A percentile compares a stretch with the other conserved stretches of the same genome.
Evolutionary conservation across 169 alveolate species (phyloP).

Genomic region (Eimeria brunetti): DNA sequence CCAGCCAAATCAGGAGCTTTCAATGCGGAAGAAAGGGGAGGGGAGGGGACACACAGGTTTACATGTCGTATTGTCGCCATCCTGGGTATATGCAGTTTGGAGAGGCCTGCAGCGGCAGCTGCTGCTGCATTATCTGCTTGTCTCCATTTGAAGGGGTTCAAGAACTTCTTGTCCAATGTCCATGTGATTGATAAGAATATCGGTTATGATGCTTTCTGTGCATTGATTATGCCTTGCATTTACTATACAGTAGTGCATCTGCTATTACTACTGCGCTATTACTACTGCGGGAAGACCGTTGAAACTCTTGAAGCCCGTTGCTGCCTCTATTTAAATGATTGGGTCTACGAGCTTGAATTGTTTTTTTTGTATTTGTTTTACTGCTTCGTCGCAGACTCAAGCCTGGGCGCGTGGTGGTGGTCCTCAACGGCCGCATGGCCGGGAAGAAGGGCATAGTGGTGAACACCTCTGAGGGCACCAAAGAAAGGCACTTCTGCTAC

Average conservation of each 20-base stretch:
- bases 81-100: too few species aligned
- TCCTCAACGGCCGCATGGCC: slow-evolving; percentile 98
- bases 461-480: slow-evolving; percentile 96
- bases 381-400: slow-evolving; percentile 61
- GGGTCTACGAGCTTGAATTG: too few species aligned
- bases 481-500: slow-evolving; percentile 97
- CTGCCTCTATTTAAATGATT: too few species aligned
- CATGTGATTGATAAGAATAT: background rate
- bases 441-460: slow-evolving; percentile 99
- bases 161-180: background rate
- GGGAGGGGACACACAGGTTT: background rate
- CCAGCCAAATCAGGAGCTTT: background rate
- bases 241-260: too few species aligned
- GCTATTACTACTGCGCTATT: too few species aligned
- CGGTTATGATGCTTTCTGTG: background rate
- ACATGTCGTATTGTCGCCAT: too few species aligned
- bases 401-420: slow-evolving; percentile 98
- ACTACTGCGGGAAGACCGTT: background rate
- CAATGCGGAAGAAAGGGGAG: background rate
- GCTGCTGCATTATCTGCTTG: background rate
- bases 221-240: too few species aligned
- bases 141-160: background rate
- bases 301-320: too few species aligned
- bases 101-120: too few species aligned
- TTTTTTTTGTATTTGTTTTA: background rate